phyloP scores from a whole-genome alignment of 345 rosid species.

The Populus davidiana region DNA sequence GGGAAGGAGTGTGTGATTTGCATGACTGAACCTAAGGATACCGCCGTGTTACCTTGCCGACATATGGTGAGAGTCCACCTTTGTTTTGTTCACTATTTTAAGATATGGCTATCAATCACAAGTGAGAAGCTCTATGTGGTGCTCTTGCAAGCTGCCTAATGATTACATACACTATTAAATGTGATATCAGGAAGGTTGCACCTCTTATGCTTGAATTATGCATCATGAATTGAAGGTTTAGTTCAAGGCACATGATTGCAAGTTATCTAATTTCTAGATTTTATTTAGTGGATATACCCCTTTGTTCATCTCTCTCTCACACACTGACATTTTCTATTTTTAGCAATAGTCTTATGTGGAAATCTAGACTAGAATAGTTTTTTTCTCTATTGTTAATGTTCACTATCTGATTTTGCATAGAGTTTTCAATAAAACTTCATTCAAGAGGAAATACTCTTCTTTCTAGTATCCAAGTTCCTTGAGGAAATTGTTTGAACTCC shows the following conservation, averaged over 20 bases:
- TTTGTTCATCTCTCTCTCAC: neutral
- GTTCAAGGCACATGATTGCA: neutral
- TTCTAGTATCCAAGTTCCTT: neutral
- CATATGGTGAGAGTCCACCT: conserved; percentile 64
- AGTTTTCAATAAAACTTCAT: neutral
- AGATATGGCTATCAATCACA: no score
- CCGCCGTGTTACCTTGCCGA: conserved; percentile 81
- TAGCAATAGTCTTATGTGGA: neutral
- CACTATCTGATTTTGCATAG: neutral
- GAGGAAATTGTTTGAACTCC: neutral
- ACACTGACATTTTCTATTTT: neutral
- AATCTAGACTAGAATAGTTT: neutral
- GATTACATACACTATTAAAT: no score
- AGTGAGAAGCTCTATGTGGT: no score
- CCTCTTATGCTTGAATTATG: neutral
- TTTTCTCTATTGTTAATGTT: neutral
- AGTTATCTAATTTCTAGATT: neutral
- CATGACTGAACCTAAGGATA: conserved; percentile 89
- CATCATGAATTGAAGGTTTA: neutral
- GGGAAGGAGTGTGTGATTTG: conserved; percentile 91
- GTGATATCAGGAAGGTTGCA: no score
- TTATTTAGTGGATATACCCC: neutral
- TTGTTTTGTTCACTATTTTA: no score
- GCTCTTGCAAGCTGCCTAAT: no score
- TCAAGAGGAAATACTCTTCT: neutral